Percentiles rank a stretch among this genome's conserved stretches.
These are phyloP conservation scores for Silybum marianum DNA, from an alignment of 129 eudicot species.

Conservation along the genomic window DNA sequence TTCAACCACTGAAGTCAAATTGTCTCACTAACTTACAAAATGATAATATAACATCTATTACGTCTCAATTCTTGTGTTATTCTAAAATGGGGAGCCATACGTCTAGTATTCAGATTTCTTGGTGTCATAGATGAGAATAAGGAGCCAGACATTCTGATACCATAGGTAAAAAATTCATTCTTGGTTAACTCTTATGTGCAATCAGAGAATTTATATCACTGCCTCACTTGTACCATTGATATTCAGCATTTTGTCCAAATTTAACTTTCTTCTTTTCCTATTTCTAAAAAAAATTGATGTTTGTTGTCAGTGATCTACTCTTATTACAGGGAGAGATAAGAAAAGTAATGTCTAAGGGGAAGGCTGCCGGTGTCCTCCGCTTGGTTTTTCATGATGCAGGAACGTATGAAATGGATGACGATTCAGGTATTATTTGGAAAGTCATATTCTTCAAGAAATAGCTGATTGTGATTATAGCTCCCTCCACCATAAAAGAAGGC, in stretches of 20 bases:
- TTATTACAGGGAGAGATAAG: constrained; percentile 66
- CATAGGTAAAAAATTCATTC: not conserved
- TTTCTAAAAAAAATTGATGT: constrained; percentile 12
- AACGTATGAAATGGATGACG: constrained; percentile 58
- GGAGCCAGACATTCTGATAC: not conserved
- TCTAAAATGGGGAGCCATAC: not conserved
- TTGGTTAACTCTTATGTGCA: not conserved
- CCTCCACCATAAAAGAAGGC: constrained; percentile 1
- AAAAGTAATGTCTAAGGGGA: constrained; percentile 78
- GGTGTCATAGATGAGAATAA: not conserved
- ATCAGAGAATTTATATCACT: not conserved
- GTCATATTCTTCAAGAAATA: not conserved
- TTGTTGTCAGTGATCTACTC: constrained; percentile 52
- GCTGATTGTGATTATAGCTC: not conserved
- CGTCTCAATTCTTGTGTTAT: not conserved
- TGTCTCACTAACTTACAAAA: not conserved
- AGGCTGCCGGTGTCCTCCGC: constrained; percentile 96
- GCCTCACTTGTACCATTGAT: not conserved
- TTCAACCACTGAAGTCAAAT: not conserved
- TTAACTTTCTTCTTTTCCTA: not conserved
- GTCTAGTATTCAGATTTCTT: not conserved
- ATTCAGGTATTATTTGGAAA: constrained; percentile 52
- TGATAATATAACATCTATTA: not conserved
- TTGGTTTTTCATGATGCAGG: constrained; percentile 98
- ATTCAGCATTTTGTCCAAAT: not conserved